These are phyloP conservation scores for Eucalyptus shirleyi DNA, from an alignment of 345 rosid species.

Conservation along the genomic window DNA sequence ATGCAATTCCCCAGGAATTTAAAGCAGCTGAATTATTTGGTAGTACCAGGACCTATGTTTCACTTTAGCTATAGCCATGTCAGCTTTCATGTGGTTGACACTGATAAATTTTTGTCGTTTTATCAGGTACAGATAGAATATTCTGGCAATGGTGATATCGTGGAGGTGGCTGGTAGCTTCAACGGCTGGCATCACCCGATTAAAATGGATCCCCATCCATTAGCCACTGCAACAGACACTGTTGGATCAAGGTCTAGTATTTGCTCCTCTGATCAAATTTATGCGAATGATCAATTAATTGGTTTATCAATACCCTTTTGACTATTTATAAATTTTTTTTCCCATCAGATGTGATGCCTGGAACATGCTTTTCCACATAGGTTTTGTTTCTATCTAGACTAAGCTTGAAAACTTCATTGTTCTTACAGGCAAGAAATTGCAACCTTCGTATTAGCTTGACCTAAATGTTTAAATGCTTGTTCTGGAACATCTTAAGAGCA, in stretches of 20 bases:
- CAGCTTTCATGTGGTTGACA: not conserved
- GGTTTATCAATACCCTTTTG: not conserved
- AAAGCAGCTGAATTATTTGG: not conserved
- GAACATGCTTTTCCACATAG: not conserved
- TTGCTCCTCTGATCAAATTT: not conserved
- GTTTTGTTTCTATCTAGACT: not conserved
- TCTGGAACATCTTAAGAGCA: not conserved
- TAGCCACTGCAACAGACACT: slow-evolving; percentile 11
- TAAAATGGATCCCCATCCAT: slow-evolving; percentile 65
- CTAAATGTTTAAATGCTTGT: not conserved
- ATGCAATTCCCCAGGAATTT: not conserved
- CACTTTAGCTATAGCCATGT: not conserved
- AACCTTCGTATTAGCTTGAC: not conserved
- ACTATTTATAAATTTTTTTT: not conserved
- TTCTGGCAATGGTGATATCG: slow-evolving; percentile 67
- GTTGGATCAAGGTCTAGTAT: slow-evolving; percentile 29
- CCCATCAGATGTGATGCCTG: not conserved
- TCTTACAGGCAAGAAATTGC: not conserved
- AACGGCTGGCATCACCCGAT: slow-evolving; percentile 87
- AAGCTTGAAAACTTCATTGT: not conserved
- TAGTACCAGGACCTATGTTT: not conserved
- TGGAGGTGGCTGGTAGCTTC: slow-evolving; percentile 93
- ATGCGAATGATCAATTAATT: not conserved
- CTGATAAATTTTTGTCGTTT: not conserved
- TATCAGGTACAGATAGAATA: slow-evolving; percentile 64